Base-by-base conservation (phyloP, 352 stramenopile species). In the Blastocystis sp. region DNA sequence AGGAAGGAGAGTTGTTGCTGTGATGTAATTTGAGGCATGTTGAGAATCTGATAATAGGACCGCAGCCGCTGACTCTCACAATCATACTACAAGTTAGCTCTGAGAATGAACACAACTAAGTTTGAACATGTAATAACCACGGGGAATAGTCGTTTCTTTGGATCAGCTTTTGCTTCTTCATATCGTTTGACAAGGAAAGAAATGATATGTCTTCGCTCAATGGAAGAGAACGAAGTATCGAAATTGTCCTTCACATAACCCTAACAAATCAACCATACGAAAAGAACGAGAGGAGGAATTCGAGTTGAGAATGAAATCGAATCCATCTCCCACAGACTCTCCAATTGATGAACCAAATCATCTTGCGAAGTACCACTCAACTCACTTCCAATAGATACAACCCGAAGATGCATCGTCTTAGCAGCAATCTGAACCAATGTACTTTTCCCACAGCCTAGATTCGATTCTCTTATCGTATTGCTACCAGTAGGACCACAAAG, bases 201-300 rank as follows among this genome's bases (percentile, higher is more conserved):
- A 1, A 42, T 56, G 51, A 83, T 83, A 29, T 27, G 29, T 16
- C 58, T 63, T 14, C 71, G 46, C 49, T 83, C 71, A 3, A n/a
- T n/a, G 6, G 24, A 14, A 6, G 24, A 46, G 32, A 83, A 83
- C 21, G 46, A 65, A 27, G 46, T 66, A 37, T 83, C 71, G 16
- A 83, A 83, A 59, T 83, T 83, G n/a, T 83, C 71, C 71, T 83
- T 46, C 19, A 37, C 19, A 27, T 51, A 1, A 83, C 12, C 14
- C 5, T 11, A 16, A 5, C 12, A 51, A 66, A 57, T 24, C 39
- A 27, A 12, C 37, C 19, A 6, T 32, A 83, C 71, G 12, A 83
- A 66, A 19, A 83, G n/a, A 65, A 83, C 4, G 29, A 63, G 27
- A 21, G 71, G 71, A n/a, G 71, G 71, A 37, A 32, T 19, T 19